Conservation (phyloP, 306 rosid species). For the Pyrus bretschneideri region DNA sequence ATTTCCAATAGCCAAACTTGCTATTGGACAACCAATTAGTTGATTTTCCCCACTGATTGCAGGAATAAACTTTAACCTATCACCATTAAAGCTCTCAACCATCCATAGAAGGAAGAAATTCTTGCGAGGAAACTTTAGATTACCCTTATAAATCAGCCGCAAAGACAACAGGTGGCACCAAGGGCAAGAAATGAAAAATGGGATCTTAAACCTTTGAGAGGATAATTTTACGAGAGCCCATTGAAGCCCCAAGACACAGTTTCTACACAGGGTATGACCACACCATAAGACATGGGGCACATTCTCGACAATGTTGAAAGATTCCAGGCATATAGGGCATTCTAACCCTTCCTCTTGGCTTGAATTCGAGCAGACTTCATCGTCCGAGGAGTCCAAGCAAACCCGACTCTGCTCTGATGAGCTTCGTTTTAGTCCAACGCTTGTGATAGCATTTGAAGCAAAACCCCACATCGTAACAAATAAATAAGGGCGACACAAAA, state of each 20-base stretch:
- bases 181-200: conserved; percentile 69
- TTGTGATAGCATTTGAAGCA: conserved; percentile 58
- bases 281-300: conserved; percentile 95
- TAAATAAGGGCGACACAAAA: not conserved
- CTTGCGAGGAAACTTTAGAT: conserved; percentile 71
- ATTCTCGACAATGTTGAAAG: conserved; percentile 92
- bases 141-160: conserved; percentile 67
- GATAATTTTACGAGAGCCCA: conserved; percentile 69
- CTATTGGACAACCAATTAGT: conserved; percentile 30
- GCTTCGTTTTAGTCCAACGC: conserved; percentile 60
- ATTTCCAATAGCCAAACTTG: conserved; percentile 35
- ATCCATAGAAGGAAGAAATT: conserved; percentile 90
- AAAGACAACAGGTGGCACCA: conserved; percentile 79
- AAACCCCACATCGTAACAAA: conserved; percentile 62
- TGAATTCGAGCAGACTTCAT: conserved; percentile 66
- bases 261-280: conserved; percentile 85
- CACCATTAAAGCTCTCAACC: conserved; percentile 87
- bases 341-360: conserved; percentile 83
- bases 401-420: conserved; percentile 30
- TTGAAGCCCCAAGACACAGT: conserved; percentile 86
- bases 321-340: conserved; percentile 90
- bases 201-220: conserved; percentile 59
- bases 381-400: conserved; percentile 69
- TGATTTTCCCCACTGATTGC: conserved; percentile 44
- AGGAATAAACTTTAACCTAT: conserved; percentile 42